Percentiles rank a stretch among this genome's conserved stretches.
Evolutionary conservation across 345 rosid genomes (phyloP).

Genomic region (Clausena lansium): DNA sequence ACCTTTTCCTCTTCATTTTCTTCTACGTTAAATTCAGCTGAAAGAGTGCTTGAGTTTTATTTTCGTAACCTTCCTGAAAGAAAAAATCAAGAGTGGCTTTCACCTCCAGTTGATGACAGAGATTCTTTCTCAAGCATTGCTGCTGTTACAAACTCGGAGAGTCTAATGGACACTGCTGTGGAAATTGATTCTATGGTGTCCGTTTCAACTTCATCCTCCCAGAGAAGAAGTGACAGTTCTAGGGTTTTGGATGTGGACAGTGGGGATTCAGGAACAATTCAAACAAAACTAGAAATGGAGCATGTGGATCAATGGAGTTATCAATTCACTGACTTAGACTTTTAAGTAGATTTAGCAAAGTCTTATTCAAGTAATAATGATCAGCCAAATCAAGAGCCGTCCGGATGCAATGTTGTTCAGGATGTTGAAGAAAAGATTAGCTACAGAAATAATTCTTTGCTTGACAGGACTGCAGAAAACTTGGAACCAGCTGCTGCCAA

Average conservation of each 20-base stretch:
- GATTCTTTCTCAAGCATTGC: conserved; percentile 86
- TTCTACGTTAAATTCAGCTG: conserved; percentile 54
- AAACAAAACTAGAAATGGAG: background rate
- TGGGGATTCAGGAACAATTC: conserved; percentile 42
- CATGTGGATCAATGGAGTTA: conserved; percentile 31
- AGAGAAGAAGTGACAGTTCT: conserved; percentile 66
- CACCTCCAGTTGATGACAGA: conserved; percentile 65
- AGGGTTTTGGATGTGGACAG: conserved; percentile 77
- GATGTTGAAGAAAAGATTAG: conserved; percentile 14
- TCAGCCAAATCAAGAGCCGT: background rate
- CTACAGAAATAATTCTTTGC: conserved; percentile 8
- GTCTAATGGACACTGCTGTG: conserved; percentile 75
- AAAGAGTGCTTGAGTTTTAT: conserved; percentile 53
- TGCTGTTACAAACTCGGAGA: conserved; percentile 79
- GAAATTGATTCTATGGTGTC: conserved; percentile 83
- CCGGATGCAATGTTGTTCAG: background rate
- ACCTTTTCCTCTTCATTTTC: conserved; percentile 41
- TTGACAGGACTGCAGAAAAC: conserved; percentile 16
- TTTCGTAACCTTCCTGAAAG: conserved; percentile 45
- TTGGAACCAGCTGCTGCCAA: background rate
- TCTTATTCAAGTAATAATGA: conserved; percentile 30
- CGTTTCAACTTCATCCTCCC: conserved; percentile 76
- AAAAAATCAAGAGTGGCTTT: conserved; percentile 72
- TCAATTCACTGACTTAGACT: conserved; percentile 42
- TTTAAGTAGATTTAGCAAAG: conserved; percentile 42